These are phyloP conservation scores for Fagus sylvatica DNA, from an alignment of 306 rosid genomes.

Conservation along the genomic window DNA sequence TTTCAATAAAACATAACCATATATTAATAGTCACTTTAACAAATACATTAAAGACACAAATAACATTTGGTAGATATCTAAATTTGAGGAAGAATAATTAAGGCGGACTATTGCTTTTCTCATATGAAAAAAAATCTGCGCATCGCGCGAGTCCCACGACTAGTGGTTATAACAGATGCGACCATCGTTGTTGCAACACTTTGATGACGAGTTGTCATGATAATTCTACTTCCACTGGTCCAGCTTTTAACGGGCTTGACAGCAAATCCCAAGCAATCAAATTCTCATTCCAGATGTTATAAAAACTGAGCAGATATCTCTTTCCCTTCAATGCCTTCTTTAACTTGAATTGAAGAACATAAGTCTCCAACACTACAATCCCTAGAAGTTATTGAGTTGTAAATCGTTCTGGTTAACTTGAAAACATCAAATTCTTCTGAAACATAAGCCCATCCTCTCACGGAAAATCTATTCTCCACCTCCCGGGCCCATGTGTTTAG, in stretches of 20 bases:
- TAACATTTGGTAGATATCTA: no score
- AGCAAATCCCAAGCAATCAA: not conserved
- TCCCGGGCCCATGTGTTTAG: no score
- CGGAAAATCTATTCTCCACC: no score
- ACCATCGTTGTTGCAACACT: not conserved
- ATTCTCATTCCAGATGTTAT: slow-evolving; percentile 25
- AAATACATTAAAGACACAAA: no score
- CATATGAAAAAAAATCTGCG: no score
- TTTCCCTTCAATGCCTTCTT: not conserved
- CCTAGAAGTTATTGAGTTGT: not conserved
- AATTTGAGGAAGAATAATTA: no score
- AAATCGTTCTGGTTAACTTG: not conserved
- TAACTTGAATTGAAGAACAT: not conserved
- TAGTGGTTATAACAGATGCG: not conserved
- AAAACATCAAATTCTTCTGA: not conserved
- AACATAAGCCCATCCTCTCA: not conserved
- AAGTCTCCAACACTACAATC: not conserved
- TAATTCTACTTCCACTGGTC: slow-evolving; percentile 12
- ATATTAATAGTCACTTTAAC: no score
- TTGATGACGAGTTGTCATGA: slow-evolving; percentile 18
- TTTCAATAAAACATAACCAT: no score
- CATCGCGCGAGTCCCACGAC: no score
- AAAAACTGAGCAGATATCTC: slow-evolving; percentile 21
- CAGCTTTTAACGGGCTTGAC: not conserved
- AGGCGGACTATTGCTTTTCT: no score